Evolutionary conservation across 805 yeast genomes (phyloP).

Genomic region (Zygotorulaspora florentina): DNA sequence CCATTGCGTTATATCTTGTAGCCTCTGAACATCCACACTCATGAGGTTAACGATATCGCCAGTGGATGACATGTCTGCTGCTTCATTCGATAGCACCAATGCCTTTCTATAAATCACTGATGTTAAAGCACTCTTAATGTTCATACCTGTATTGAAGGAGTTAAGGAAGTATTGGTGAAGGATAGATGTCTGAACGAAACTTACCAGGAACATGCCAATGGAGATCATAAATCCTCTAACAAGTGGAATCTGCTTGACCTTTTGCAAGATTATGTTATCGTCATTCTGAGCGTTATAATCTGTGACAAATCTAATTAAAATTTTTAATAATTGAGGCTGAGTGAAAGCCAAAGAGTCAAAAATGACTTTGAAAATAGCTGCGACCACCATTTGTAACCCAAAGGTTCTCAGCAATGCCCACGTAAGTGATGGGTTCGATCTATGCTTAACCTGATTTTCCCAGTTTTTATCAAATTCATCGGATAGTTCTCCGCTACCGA

Average conservation of each 20-base stretch:
- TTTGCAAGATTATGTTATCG: constrained; percentile 3
- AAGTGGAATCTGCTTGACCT: constrained; percentile 51
- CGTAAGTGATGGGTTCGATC: constrained; percentile 45
- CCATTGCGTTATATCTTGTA: constrained; percentile 77
- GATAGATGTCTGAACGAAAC: constrained; percentile 71
- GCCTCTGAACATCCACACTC: constrained; percentile 89
- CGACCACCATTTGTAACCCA: constrained; percentile 65
- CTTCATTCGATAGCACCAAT: constrained; percentile 63
- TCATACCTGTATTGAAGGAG: constrained; percentile 72
- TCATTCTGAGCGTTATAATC: constrained; percentile 39
- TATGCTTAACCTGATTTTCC: constrained; percentile 52
- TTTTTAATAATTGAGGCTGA: constrained; percentile 80
- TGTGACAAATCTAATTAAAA: constrained; percentile 57
- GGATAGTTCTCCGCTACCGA: constrained; percentile 53
- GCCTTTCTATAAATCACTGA: constrained; percentile 67
- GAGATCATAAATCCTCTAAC: constrained; percentile 75
- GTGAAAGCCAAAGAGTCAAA: constrained; percentile 79
- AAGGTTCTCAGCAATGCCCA: constrained; percentile 65
- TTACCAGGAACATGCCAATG: constrained; percentile 65
- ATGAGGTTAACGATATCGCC: constrained; percentile 93
- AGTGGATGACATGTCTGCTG: constrained; percentile 65
- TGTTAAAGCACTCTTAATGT: constrained; percentile 64
- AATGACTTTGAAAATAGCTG: constrained; percentile 64
- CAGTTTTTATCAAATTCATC: constrained; percentile 53
- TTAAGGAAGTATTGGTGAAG: constrained; percentile 77